phyloP scores from a whole-genome alignment of 2,329 filamentous ascomycete genomes.

The Biscogniauxia marginata region DNA sequence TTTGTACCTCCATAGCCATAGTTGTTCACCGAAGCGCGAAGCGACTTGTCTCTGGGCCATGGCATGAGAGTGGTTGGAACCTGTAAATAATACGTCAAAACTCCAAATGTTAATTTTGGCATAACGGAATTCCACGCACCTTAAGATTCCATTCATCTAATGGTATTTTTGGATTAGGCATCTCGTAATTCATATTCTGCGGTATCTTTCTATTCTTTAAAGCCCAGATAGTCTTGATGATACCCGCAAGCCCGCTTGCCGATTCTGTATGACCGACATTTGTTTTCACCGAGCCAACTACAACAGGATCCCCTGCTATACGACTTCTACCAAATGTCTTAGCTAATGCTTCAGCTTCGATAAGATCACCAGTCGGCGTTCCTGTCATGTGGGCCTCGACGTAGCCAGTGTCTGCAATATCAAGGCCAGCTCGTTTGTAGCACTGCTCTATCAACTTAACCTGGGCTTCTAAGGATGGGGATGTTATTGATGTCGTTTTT shows the following conservation, averaged over 20 bases:
- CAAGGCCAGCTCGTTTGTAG: conserved; percentile 33
- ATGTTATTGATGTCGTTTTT: conserved; percentile 42
- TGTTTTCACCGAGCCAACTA: conserved; percentile 28
- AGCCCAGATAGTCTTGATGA: conserved; percentile 28
- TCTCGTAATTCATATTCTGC: conserved; percentile 23
- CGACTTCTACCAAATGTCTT: conserved; percentile 5
- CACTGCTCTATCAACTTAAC: conserved; percentile 29
- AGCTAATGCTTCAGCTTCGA: conserved; percentile 20
- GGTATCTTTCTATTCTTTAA: conserved; percentile 28
- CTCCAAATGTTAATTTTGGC: no score
- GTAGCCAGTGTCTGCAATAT: conserved; percentile 12
- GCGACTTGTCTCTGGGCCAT: conserved; percentile 7
- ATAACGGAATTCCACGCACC: no score
- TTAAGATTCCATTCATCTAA: conserved; percentile 3
- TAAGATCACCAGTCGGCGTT: conserved; percentile 24
- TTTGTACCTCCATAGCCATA: conserved; percentile 41
- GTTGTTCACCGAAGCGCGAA: conserved; percentile 33
- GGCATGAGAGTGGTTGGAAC: conserved; percentile 2
- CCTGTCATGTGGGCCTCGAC: conserved; percentile 31
- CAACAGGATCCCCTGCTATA: neutral
- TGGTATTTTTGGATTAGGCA: conserved; percentile 14
- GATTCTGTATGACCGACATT: conserved; percentile 34
- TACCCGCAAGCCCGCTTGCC: conserved; percentile 23
- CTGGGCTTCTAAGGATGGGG: conserved; percentile 40
- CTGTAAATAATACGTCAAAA: neutral